Conservation (phyloP, 2,329 filamentous ascomycete genomes). For the Neopestalotiopsis clavispora region DNA sequence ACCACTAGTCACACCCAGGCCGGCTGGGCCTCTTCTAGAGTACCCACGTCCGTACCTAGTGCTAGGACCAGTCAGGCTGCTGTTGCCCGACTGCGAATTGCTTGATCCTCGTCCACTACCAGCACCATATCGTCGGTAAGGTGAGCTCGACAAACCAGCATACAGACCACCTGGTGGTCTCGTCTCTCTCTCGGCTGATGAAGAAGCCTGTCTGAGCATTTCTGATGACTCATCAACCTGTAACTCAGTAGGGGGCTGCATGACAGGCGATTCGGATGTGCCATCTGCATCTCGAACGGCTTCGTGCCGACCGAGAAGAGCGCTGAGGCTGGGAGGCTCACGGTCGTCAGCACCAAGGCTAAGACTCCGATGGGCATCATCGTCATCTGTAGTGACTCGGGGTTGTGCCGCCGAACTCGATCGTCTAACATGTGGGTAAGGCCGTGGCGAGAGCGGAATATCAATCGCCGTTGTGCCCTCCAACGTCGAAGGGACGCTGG, state of each 20-base stretch:
- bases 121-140: constrained; percentile 51
- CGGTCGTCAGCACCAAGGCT: constrained; percentile 70
- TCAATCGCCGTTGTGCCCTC: constrained; percentile 71
- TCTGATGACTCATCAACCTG: constrained; percentile 43
- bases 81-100: constrained; percentile 38
- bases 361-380: constrained; percentile 68
- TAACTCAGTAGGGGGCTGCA: constrained; percentile 50
- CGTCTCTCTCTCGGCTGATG: constrained; percentile 45
- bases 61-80: constrained; percentile 37
- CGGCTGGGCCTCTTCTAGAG: constrained; percentile 38
- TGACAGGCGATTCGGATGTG: constrained; percentile 35
- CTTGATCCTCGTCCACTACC: constrained; percentile 37
- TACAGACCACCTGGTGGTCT: constrained; percentile 52
- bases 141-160: constrained; percentile 44
- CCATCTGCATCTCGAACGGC: constrained; percentile 38
- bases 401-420: constrained; percentile 72
- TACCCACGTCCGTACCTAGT: constrained; percentile 38
- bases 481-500: constrained; percentile 44
- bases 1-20: constrained; percentile 49
- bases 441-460: constrained; percentile 73
- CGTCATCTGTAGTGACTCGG: constrained; percentile 56
- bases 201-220: constrained; percentile 45
- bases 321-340: constrained; percentile 68
- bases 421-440: constrained; percentile 60
- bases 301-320: constrained; percentile 57